A percentile compares a stretch with the other conserved stretches of the same genome.
Conservation (phyloP, 2,329 filamentous ascomycete genomes). For the Hypoxylon sp. region DNA sequence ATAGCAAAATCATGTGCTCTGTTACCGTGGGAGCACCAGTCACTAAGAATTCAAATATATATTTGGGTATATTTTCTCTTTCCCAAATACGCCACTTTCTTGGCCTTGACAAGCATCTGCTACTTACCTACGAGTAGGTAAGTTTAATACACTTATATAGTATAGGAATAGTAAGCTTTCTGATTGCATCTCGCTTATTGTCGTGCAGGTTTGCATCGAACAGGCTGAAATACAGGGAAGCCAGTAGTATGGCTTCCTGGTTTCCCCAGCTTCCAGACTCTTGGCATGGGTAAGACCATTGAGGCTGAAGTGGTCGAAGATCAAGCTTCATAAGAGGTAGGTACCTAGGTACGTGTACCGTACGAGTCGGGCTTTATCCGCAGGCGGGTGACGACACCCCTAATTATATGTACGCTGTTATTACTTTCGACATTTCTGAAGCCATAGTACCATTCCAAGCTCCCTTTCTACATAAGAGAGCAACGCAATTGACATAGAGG, state of each 20-base stretch:
- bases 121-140: constrained; percentile 15
- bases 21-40: background rate
- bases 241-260: constrained; percentile 34
- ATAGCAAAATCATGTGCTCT: background rate
- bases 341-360: constrained; percentile 18
- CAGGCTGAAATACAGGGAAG: constrained; percentile 41
- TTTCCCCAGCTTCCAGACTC: constrained; percentile 44
- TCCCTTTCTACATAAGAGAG: background rate
- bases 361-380: constrained; percentile 38
- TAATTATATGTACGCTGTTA: constrained; percentile 11
- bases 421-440: constrained; percentile 15
- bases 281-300: constrained; percentile 43
- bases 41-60: constrained; percentile 3
- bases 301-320: constrained; percentile 42
- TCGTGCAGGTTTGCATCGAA: constrained; percentile 31
- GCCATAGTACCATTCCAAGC: constrained; percentile 12
- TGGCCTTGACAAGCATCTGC: constrained; percentile 18
- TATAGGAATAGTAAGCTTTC: constrained; percentile 28
- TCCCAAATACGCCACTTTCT: background rate
- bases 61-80: background rate
- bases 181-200: constrained; percentile 39
- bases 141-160: constrained; percentile 2
- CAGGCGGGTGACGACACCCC: constrained; percentile 19
- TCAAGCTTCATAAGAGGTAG: constrained; percentile 27
- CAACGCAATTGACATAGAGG: background rate